These are phyloP conservation scores for Raphanus raphanistrum DNA, from an alignment of 345 rosid species.

Conservation along the genomic window DNA sequence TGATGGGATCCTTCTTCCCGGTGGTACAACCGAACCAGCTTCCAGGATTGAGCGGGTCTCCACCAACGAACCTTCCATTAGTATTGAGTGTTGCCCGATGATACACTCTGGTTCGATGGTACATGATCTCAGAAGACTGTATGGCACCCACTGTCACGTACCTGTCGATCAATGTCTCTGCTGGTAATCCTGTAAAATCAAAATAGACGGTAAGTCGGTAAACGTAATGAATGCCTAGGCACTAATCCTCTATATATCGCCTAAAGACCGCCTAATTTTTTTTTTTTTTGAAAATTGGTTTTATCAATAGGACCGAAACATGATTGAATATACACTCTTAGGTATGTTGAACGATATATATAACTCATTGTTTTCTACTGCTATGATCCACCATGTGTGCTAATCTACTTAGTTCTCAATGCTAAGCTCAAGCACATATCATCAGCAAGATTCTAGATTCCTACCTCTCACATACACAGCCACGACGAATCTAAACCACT, in stretches of 20 bases:
- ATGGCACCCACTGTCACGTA: constrained; percentile 91
- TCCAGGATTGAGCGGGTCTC: constrained; percentile 91
- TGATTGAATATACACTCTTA: not conserved
- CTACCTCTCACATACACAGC: not conserved
- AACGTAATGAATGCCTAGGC: too few species aligned
- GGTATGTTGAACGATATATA: not conserved
- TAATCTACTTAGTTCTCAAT: constrained; percentile 10
- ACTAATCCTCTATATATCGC: too few species aligned
- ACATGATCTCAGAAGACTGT: constrained; percentile 82
- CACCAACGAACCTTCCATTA: constrained; percentile 96
- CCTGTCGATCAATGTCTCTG: constrained; percentile 81
- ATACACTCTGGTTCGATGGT: constrained; percentile 98
- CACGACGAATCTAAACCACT: not conserved
- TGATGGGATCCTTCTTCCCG: constrained; percentile 92
- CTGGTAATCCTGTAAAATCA: constrained; percentile 74
- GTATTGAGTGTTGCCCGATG: constrained; percentile 94
- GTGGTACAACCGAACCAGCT: constrained; percentile 95
- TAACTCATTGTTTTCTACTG: not conserved
- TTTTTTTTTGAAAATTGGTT: not conserved
- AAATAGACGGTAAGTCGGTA: not conserved
- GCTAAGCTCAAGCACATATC: constrained; percentile 3
- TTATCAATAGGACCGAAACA: not conserved
- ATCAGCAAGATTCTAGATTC: not conserved
- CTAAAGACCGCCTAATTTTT: too few species aligned
- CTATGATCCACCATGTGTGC: not conserved